A percentile compares a stretch with the other conserved stretches of the same genome.
Evolutionary conservation across 805 yeast species (phyloP).

Genomic region (Kodamaea kaohsiungensis): DNA sequence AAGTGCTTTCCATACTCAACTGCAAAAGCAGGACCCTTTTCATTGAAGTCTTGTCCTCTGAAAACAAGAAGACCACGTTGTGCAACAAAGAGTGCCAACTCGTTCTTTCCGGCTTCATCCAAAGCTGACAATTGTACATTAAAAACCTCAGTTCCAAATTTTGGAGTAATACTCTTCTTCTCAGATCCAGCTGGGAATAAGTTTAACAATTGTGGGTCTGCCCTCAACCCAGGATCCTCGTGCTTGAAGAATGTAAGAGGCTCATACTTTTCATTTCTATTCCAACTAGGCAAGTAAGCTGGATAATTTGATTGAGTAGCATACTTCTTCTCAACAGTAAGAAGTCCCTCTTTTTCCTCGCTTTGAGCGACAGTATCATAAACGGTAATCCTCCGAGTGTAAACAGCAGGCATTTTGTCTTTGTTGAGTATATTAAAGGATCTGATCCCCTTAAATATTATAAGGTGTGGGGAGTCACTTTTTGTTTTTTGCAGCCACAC

Average conservation of each 20-base stretch:
- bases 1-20: slow-evolving; percentile 35
- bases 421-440: background rate
- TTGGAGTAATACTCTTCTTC: slow-evolving; percentile 17
- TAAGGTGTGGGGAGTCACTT: background rate
- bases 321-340: slow-evolving; percentile 17
- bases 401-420: slow-evolving; percentile 6
- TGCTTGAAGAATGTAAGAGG: slow-evolving; percentile 16
- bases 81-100: slow-evolving; percentile 20
- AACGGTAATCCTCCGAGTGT: slow-evolving; percentile 23
- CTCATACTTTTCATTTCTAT: slow-evolving; percentile 16
- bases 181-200: slow-evolving; percentile 10
- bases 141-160: slow-evolving; percentile 17
- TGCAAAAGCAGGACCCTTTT: slow-evolving; percentile 32
- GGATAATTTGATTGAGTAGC: slow-evolving; percentile 9
- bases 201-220: slow-evolving; percentile 17
- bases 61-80: slow-evolving; percentile 22
- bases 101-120: slow-evolving; percentile 18
- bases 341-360: slow-evolving; percentile 16
- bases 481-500: slow-evolving; percentile 12
- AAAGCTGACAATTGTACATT: slow-evolving; percentile 19
- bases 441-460: background rate
- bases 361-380: slow-evolving; percentile 22
- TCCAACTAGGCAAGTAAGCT: slow-evolving; percentile 20
- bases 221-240: slow-evolving; percentile 19
- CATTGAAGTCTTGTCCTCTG: slow-evolving; percentile 16